phyloP scores from a whole-genome alignment of 805 yeast species.

The Lachancea mirantina region DNA sequence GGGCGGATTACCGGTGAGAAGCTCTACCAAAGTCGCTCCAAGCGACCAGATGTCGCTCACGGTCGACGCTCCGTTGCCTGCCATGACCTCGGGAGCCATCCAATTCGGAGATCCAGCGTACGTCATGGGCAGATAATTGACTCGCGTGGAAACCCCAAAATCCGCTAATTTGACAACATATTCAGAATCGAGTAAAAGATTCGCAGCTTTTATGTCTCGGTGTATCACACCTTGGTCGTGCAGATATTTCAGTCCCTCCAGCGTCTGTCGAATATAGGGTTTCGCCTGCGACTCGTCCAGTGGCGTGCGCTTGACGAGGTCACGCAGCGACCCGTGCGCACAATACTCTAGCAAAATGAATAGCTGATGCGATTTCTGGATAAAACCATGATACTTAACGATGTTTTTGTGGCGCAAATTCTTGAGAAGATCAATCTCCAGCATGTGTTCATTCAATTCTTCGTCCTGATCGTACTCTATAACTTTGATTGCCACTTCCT shows the following conservation, averaged over 20 bases:
- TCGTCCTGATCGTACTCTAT: slow-evolving; percentile 64
- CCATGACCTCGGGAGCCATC: slow-evolving; percentile 97
- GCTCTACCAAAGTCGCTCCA: slow-evolving; percentile 90
- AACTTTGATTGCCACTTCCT: slow-evolving; percentile 74
- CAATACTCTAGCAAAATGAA: slow-evolving; percentile 77
- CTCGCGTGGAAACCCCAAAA: slow-evolving; percentile 89
- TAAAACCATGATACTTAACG: slow-evolving; percentile 86
- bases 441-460: slow-evolving; percentile 50
- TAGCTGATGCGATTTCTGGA: slow-evolving; percentile 56
- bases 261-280: slow-evolving; percentile 59
- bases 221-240: slow-evolving; percentile 81
- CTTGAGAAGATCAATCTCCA: slow-evolving; percentile 68
- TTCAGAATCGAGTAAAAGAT: slow-evolving; percentile 58
- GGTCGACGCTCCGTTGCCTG: slow-evolving; percentile 76
- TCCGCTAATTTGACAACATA: slow-evolving; percentile 88
- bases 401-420: slow-evolving; percentile 81
- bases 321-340: slow-evolving; percentile 57
- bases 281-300: slow-evolving; percentile 58
- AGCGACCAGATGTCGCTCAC: slow-evolving; percentile 91
- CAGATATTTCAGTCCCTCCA: slow-evolving; percentile 61
- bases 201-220: slow-evolving; percentile 91
- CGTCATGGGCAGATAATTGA: slow-evolving; percentile 53
- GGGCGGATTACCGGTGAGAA: slow-evolving; percentile 82
- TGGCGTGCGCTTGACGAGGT: slow-evolving; percentile 29
- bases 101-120: slow-evolving; percentile 89